Evolutionary conservation across 2,329 filamentous ascomycete genomes (phyloP).

Genomic region (Periconia sp.): DNA sequence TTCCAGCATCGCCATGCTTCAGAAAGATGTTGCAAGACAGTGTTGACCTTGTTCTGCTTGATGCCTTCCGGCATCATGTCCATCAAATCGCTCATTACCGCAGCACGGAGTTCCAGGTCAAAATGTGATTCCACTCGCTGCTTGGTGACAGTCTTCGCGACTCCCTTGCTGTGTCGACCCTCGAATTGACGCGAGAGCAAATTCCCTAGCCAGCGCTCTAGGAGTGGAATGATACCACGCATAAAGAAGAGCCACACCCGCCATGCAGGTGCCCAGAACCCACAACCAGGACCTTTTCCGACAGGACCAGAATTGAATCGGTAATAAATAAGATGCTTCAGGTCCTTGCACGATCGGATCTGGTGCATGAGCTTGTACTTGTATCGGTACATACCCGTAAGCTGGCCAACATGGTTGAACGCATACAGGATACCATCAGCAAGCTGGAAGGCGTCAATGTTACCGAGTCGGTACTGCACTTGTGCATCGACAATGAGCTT

Average conservation of each 20-base stretch:
- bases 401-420: constrained; percentile 97
- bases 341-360: constrained; percentile 96
- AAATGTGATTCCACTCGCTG: constrained; percentile 99
- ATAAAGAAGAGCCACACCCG: constrained; percentile 99
- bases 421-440: constrained; percentile 99
- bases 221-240: constrained; percentile 93
- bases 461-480: constrained; percentile 95
- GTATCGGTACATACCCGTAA: constrained; percentile 99
- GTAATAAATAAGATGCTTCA: constrained; percentile 99
- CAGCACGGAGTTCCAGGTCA: constrained; percentile 93
- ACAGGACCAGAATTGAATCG: constrained; percentile 97
- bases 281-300: constrained; percentile 95
- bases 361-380: constrained; percentile 99
- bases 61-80: constrained; percentile 99
- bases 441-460: constrained; percentile 98
- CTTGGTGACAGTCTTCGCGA: constrained; percentile 98
- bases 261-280: constrained; percentile 99
- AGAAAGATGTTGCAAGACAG: constrained; percentile 93
- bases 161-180: constrained; percentile 96
- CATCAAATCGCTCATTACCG: constrained; percentile 98
- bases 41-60: constrained; percentile 99
- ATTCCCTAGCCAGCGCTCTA: constrained; percentile 97
- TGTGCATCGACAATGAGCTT: constrained; percentile 99
- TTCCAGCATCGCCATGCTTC: constrained; percentile 99
- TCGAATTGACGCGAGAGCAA: constrained; percentile 96